Evolutionary conservation across 192 early-diverging fungal species (phyloP), one percentile per base, ranked within the genome.

Genomic region (Obelidium mucronatum): DNA sequence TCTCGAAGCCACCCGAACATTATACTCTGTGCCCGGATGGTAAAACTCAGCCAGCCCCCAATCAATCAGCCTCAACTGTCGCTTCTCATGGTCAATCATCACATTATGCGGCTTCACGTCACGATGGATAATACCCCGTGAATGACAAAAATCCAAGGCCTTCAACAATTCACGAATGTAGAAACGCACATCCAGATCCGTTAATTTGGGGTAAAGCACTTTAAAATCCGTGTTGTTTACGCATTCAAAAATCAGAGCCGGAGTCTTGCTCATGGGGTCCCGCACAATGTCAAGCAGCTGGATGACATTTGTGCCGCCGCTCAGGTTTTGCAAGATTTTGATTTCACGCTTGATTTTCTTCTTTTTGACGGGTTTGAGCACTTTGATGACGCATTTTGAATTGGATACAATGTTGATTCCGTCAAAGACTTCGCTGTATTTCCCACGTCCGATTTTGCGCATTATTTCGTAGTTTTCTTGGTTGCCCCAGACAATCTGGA

Each of bases 341-440:
- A 99, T 97, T 81, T 99, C 97, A 60, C 97, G 89, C 90, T 97
- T 98, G 78, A 99, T 99, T 89, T 99, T 99, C 93, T 98, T 98
- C 91, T 99, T 99, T 88, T 99, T 99, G 76, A 99, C 96, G 2
- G 97, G 97, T 87, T 99, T 99, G 59, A 99, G 86, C 53, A 72
- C 97, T 88, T 99, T 99, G 89, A 99, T 99, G 73, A 96, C 94
- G 85, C 97, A 98, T 77, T 96, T 91, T 67, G 89, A 83, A 73
- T 91, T 84, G 82, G 93, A 97, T 66, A 88, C 86, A 30, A 95
- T 85, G 83, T 96, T 96, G 83, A 97, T 88, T n/a, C 96, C 97
- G 83, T 99, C 96, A 89, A 99, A 99, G 30, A 99, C 97, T 79
- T 99, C 97, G 1, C 94, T 96, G 89, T 99, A 99, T 84, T 99